Base-by-base conservation (phyloP, 75 land plant species). In the Sequoiadendron giganteum region DNA sequence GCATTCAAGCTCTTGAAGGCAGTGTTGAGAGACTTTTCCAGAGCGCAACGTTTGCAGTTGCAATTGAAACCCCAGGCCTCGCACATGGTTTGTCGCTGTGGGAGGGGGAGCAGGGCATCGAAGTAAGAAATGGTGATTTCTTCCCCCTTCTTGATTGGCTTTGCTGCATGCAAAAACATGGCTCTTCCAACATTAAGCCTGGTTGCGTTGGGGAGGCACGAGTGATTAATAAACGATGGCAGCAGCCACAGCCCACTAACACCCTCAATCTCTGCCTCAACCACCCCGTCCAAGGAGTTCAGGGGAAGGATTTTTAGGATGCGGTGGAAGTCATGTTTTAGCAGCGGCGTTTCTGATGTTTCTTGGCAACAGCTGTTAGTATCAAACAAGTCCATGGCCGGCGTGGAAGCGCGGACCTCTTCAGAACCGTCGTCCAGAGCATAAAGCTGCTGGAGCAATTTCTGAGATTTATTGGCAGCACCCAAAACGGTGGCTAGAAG, bases 1-100 rank as follows among this genome's bases (percentile, higher is more conserved):
- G 28, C 25, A 25, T 39, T 19, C 43, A 79, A 39, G 1, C 16
- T 18, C 45, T 19, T 25, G 0, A 79, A 42, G 10, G 10, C 2
- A 1, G 45, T 7, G 0, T 25, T 19, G 25, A 79, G 82, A 40
- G 45, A 40, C 19, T 79, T 39, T n/a, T 48, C 88, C 54, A 87
- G 21, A 15, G 42, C 36, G 86, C 93, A 92, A 32, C 93, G 80
- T 28, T 80, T 48, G 72, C 93, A 92, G 30, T 85, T 4, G 87
- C 93, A 92, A 16, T 48, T 45, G 85, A 92, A 92, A 34, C 90
- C 92, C 90, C 93, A 91, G 10, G 88, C 42, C 61, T 83, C 85
- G 9, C 84, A 87, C 28, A 52, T 84, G 15, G 79, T 77, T 84
- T 83, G 55, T 40, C 93, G 86, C 49, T 89, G 87, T 8, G 45